Conservation (phyloP, 805 yeast genomes). For the Zygosaccharomyces bailii region DNA sequence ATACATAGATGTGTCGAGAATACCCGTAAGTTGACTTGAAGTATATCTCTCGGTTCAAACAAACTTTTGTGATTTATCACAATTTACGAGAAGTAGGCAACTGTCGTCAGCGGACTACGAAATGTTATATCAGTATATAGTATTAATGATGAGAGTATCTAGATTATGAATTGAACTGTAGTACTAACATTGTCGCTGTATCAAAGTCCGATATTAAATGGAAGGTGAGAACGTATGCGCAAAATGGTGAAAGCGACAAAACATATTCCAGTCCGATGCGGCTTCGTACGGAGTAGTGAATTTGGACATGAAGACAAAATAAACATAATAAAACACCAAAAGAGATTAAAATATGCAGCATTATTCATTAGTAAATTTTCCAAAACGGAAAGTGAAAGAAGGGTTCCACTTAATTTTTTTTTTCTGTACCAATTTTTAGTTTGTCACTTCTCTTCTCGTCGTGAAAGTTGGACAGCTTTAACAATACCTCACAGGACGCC, state of each 20-base stretch:
- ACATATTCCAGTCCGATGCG: no score
- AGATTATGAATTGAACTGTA: not conserved
- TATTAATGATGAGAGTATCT: not conserved
- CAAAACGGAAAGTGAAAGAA: not conserved
- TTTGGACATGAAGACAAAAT: not conserved
- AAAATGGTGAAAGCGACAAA: no score
- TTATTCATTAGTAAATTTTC: not conserved
- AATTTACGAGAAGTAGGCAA: slow-evolving; percentile 5
- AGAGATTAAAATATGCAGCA: not conserved
- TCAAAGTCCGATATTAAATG: not conserved
- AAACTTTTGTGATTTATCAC: slow-evolving; percentile 16
- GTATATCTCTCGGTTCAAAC: slow-evolving; percentile 2
- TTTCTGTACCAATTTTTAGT: not conserved
- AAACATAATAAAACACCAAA: not conserved
- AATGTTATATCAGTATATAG: not conserved
- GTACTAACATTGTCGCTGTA: not conserved
- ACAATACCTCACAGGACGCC: not conserved
- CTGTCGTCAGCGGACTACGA: no score
- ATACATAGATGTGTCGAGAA: not conserved
- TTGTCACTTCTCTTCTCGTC: not conserved
- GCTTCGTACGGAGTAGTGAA: no score
- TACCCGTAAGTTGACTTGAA: not conserved
- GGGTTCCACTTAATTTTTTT: not conserved
- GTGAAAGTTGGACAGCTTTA: not conserved
- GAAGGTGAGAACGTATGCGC: no score